Conservation (phyloP, 805 yeast genomes). For the Candida stauntonica region DNA sequence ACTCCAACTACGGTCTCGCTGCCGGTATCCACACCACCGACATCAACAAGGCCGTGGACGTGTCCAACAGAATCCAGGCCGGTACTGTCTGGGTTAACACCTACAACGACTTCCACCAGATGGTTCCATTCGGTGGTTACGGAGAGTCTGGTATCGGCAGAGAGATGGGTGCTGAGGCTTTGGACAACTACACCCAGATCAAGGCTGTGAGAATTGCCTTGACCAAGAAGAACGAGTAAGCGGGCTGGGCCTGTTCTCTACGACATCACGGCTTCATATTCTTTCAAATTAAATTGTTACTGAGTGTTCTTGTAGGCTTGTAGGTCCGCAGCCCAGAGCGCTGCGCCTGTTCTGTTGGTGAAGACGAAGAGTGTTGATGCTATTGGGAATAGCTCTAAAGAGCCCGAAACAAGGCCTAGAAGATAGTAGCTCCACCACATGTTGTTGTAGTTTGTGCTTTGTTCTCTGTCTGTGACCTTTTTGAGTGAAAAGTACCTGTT, state of each 20-base stretch:
- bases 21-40: slow-evolving; percentile 85
- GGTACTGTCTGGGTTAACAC: slow-evolving; percentile 94
- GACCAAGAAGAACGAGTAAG: slow-evolving; percentile 16
- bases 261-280: not conserved
- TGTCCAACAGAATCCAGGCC: slow-evolving; percentile 69
- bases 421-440: slow-evolving; percentile 12
- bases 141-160: slow-evolving; percentile 90
- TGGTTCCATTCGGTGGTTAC: slow-evolving; percentile 91
- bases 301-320: slow-evolving; percentile 5
- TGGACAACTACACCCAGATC: slow-evolving; percentile 78
- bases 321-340: slow-evolving; percentile 12
- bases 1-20: slow-evolving; percentile 79
- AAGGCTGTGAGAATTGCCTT: slow-evolving; percentile 67
- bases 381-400: slow-evolving; percentile 7
- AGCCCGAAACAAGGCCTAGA: slow-evolving; percentile 7
- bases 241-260: not conserved
- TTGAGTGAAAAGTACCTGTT: slow-evolving; percentile 10
- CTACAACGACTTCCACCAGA: slow-evolving; percentile 81
- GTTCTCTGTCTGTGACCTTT: slow-evolving; percentile 2
- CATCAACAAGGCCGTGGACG: slow-evolving; percentile 70
- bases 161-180: slow-evolving; percentile 86
- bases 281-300: no score
- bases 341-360: slow-evolving; percentile 14
- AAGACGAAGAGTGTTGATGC: slow-evolving; percentile 11
- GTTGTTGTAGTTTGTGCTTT: not conserved